A percentile compares a stretch with the other conserved stretches of the same genome.
phyloP scores from a whole-genome alignment of 2,329 filamentous ascomycete species.

The Trichoderma citrinoviride region DNA sequence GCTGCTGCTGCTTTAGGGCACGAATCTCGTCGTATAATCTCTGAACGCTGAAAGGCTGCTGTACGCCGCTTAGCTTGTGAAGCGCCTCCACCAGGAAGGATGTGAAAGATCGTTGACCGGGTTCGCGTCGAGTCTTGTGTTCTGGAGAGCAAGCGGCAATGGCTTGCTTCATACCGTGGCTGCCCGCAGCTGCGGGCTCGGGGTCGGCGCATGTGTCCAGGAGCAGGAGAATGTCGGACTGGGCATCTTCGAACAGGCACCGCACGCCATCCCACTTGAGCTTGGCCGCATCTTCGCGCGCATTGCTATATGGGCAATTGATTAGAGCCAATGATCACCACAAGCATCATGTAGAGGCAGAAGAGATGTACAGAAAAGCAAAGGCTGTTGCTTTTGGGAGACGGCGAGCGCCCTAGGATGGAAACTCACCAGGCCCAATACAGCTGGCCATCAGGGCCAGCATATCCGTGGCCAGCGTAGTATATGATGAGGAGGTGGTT shows the following conservation, averaged over 20 bases:
- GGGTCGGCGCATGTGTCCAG: constrained; percentile 60
- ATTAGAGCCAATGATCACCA: constrained; percentile 17
- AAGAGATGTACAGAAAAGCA: constrained; percentile 17
- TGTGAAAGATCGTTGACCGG: constrained; percentile 54
- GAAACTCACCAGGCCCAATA: constrained; percentile 64
- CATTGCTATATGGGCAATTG: constrained; percentile 44
- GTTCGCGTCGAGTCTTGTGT: constrained; percentile 43
- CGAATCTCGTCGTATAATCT: constrained; percentile 56
- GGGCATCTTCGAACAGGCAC: constrained; percentile 60
- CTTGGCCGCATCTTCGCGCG: constrained; percentile 56
- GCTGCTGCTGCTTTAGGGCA: constrained; percentile 37
- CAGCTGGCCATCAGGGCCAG: constrained; percentile 57
- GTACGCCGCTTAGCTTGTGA: constrained; percentile 47
- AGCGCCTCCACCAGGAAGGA: constrained; percentile 56
- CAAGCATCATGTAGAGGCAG: constrained; percentile 36
- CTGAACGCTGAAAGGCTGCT: constrained; percentile 56
- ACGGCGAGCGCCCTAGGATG: not conserved
- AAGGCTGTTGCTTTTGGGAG: constrained; percentile 17
- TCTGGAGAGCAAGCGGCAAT: constrained; percentile 60
- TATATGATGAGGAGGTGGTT: constrained; percentile 64
- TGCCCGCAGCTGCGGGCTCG: constrained; percentile 49
- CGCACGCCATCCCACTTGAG: constrained; percentile 63
- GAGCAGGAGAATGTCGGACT: constrained; percentile 61
- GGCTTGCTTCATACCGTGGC: constrained; percentile 58
- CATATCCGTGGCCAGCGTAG: constrained; percentile 61